These are phyloP conservation scores for Ambrosia trifida DNA, from an alignment of 129 eudicot genomes.

Conservation along the genomic window DNA sequence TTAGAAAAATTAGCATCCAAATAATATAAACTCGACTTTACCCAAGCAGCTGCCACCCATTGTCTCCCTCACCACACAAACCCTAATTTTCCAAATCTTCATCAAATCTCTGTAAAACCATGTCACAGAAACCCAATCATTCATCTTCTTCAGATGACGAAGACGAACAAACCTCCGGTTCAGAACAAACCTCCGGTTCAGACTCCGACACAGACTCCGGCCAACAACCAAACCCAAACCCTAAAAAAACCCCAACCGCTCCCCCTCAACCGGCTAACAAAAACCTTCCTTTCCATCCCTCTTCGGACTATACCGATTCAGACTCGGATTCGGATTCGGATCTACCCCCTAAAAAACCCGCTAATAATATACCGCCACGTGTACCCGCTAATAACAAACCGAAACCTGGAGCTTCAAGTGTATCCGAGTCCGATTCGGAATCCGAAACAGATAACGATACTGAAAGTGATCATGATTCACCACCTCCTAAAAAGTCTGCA, in stretches of 20 bases:
- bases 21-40: no score
- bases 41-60: slow-evolving; percentile 22
- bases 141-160: slow-evolving; percentile 29
- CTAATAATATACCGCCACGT: no score
- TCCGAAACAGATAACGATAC: background rate
- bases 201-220: slow-evolving; percentile 32
- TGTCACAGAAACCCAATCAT: slow-evolving; percentile 26
- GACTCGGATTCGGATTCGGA: slow-evolving; percentile 31
- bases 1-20: no score
- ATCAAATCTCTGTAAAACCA: slow-evolving; percentile 2
- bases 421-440: background rate
- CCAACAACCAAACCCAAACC: background rate
- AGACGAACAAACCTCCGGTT: slow-evolving; percentile 25
- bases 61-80: slow-evolving; percentile 20
- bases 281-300: slow-evolving; percentile 10
- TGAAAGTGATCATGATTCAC: no score
- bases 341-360: background rate
- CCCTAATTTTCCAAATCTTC: slow-evolving; percentile 23
- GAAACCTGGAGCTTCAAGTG: background rate
- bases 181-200: slow-evolving; percentile 18
- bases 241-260: slow-evolving; percentile 14
- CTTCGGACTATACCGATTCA: slow-evolving; percentile 28
- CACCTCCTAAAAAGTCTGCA: background rate
- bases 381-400: background rate
- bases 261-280: slow-evolving; percentile 15